These are phyloP conservation scores for Moesziomyces sp. DNA, from an alignment of 1,284 basidiomycete species.

Conservation along the genomic window DNA sequence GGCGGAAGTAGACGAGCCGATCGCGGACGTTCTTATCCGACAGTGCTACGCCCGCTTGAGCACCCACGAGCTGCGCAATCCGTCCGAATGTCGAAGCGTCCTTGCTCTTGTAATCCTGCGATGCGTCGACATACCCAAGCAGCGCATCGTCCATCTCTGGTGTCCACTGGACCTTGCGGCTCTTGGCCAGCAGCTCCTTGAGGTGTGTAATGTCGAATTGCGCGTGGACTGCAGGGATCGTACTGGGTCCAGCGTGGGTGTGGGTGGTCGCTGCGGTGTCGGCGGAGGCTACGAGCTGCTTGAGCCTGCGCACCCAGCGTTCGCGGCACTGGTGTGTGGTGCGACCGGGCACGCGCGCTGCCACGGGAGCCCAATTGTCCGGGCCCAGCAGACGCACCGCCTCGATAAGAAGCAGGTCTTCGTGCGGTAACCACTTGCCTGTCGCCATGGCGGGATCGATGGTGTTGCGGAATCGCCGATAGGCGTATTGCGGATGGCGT, in stretches of 20 bases:
- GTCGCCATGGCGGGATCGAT: constrained; percentile 30
- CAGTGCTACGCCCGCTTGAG: constrained; percentile 3
- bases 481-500: constrained; percentile 22
- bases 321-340: constrained; percentile 43
- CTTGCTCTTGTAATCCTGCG: constrained; percentile 7
- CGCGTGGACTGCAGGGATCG: neutral
- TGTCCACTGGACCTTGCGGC: constrained; percentile 25
- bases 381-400: constrained; percentile 14
- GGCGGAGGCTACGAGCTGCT: constrained; percentile 10
- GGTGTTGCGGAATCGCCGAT: constrained; percentile 34
- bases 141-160: constrained; percentile 23
- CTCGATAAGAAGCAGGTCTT: constrained; percentile 27
- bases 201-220: neutral
- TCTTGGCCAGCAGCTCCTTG: constrained; percentile 6
- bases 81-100: constrained; percentile 16
- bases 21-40: constrained; percentile 33
- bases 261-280: neutral
- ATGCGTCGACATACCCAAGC: constrained; percentile 11
- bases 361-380: constrained; percentile 32
- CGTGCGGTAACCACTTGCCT: constrained; percentile 30
- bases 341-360: constrained; percentile 27
- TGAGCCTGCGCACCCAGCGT: constrained; percentile 30
- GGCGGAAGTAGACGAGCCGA: constrained; percentile 4
- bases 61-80: constrained; percentile 16
- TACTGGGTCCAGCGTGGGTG: neutral